Conservation (phyloP, 768 basidiomycete genomes). For the Mycena chlorophos region DNA sequence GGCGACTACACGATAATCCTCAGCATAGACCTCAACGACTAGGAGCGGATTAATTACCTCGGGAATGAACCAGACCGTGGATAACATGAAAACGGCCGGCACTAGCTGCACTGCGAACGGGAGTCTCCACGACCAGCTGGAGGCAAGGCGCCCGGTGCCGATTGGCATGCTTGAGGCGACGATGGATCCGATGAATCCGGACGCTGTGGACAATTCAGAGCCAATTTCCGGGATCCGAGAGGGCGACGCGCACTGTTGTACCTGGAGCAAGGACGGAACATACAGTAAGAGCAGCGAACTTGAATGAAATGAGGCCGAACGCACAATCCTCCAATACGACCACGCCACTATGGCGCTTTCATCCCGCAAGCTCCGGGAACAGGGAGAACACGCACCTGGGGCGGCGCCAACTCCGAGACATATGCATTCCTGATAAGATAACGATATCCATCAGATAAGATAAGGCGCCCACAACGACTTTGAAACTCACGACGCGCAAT, state of each 20-base stretch:
- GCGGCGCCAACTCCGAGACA: slow-evolving; percentile 60
- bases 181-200: slow-evolving; percentile 44
- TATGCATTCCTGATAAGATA: slow-evolving; percentile 37
- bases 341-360: slow-evolving; percentile 40
- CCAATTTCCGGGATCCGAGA: neutral
- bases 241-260: slow-evolving; percentile 35
- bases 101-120: slow-evolving; percentile 53
- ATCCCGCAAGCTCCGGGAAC: neutral
- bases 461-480: slow-evolving; percentile 40
- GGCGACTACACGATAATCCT: slow-evolving; percentile 43
- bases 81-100: slow-evolving; percentile 41
- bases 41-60: slow-evolving; percentile 29
- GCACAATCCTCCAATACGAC: slow-evolving; percentile 50
- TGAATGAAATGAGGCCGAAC: slow-evolving; percentile 20
- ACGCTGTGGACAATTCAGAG: slow-evolving; percentile 32
- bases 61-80: slow-evolving; percentile 38
- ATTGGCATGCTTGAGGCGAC: slow-evolving; percentile 39
- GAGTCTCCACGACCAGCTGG: slow-evolving; percentile 45
- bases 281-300: no score
- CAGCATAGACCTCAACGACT: neutral
- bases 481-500: slow-evolving; percentile 39
- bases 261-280: no score
- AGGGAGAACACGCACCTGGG: slow-evolving; percentile 35
- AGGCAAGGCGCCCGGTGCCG: slow-evolving; percentile 37
- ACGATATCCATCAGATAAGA: neutral